phyloP scores from a whole-genome alignment of 371 early-diverging fungal genomes.

The Dichotomocladium elegans region DNA sequence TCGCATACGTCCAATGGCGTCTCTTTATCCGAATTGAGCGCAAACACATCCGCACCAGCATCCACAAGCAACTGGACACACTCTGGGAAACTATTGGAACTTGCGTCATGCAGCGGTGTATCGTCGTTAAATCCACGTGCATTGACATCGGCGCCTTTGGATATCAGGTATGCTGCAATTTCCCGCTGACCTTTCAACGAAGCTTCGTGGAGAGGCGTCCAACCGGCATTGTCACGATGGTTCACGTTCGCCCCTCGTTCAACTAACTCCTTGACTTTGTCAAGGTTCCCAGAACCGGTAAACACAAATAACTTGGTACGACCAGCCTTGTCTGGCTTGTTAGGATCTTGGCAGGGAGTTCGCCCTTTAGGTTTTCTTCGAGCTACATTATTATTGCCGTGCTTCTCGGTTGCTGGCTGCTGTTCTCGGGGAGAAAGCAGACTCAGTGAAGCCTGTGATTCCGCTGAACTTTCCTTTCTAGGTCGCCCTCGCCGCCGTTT shows the following conservation, averaged over 20 bases:
- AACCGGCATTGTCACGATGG: slow-evolving; percentile 61
- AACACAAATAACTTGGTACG: slow-evolving; percentile 53
- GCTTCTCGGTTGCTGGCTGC: not conserved
- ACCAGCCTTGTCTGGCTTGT: slow-evolving; percentile 56
- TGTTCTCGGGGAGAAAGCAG: not conserved
- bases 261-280: slow-evolving; percentile 39
- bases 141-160: slow-evolving; percentile 57
- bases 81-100: slow-evolving; percentile 61
- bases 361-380: slow-evolving; percentile 15
- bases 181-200: slow-evolving; percentile 61
- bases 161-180: slow-evolving; percentile 52
- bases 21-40: slow-evolving; percentile 53
- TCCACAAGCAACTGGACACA: slow-evolving; percentile 56
- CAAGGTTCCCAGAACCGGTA: slow-evolving; percentile 47
- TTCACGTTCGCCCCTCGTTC: slow-evolving; percentile 54
- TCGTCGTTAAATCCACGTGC: slow-evolving; percentile 59
- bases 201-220: slow-evolving; percentile 69
- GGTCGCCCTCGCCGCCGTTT: slow-evolving; percentile 12
- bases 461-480: slow-evolving; percentile 5
- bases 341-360: slow-evolving; percentile 32
- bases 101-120: slow-evolving; percentile 82
- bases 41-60: slow-evolving; percentile 59
- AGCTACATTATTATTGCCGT: not conserved
- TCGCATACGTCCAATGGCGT: slow-evolving; percentile 54
- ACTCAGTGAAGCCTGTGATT: not conserved